Conservation (phyloP, 2,329 filamentous ascomycete species). For the Curvularia spicifera region DNA sequence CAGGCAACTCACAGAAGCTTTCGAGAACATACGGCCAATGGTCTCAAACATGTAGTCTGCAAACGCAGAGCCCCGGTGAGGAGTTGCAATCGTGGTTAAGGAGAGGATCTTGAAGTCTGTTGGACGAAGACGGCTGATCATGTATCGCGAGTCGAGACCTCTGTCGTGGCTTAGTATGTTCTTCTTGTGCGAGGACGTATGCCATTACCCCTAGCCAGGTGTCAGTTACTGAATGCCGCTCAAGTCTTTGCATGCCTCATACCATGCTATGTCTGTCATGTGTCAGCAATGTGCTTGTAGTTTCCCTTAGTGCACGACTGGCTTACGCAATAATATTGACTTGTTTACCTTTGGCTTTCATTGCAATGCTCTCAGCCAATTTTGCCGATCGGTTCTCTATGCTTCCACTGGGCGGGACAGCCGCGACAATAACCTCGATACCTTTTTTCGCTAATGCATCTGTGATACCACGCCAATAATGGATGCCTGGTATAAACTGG, state of each 20-base stretch:
- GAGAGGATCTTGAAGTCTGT: constrained; percentile 77
- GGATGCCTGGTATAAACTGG: constrained; percentile 61
- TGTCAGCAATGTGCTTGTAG: constrained; percentile 21
- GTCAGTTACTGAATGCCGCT: constrained; percentile 24
- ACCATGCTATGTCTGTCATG: constrained; percentile 61
- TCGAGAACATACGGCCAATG: constrained; percentile 59
- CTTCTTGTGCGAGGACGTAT: constrained; percentile 1
- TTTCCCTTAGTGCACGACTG: not conserved
- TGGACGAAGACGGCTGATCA: constrained; percentile 66
- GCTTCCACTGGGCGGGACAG: constrained; percentile 64
- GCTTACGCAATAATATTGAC: constrained; percentile 70
- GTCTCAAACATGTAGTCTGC: constrained; percentile 66
- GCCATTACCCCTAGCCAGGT: constrained; percentile 45
- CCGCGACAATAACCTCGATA: constrained; percentile 66
- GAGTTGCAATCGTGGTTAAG: constrained; percentile 67
- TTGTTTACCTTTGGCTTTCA: constrained; percentile 61
- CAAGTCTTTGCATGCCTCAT: constrained; percentile 11
- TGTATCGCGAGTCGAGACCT: constrained; percentile 68
- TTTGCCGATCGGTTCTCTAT: constrained; percentile 64
- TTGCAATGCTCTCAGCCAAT: constrained; percentile 60
- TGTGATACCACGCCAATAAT: constrained; percentile 70
- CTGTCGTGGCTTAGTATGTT: constrained; percentile 47
- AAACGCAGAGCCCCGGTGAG: constrained; percentile 66
- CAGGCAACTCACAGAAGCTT: constrained; percentile 12
- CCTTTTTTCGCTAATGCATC: constrained; percentile 63